Percentiles rank a stretch among this genome's conserved stretches.
These are phyloP conservation scores for Colletotrichum cordylinicola DNA, from an alignment of 2,329 filamentous ascomycete genomes.

Conservation along the genomic window DNA sequence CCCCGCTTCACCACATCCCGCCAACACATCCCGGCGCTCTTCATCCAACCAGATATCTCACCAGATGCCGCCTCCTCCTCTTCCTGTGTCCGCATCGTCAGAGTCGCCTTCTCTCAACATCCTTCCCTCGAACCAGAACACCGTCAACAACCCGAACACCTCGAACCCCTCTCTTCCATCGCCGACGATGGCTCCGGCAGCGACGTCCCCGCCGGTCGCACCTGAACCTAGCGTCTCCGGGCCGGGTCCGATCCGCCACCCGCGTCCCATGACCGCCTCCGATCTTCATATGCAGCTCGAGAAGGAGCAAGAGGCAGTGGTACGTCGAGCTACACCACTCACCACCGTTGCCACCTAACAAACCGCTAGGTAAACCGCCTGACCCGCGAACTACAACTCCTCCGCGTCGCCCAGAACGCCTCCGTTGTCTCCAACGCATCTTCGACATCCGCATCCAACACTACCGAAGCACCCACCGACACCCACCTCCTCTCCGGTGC, in stretches of 20 bases:
- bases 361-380: conserved; percentile 81
- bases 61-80: conserved; percentile 36
- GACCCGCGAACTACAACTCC: conserved; percentile 83
- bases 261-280: conserved; percentile 83
- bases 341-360: neutral
- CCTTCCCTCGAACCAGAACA: conserved; percentile 60
- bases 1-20: conserved; percentile 53
- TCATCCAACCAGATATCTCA: conserved; percentile 45
- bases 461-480: conserved; percentile 50
- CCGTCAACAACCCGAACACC: conserved; percentile 45
- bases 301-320: conserved; percentile 94
- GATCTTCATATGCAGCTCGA: conserved; percentile 91
- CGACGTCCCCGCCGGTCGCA: conserved; percentile 19
- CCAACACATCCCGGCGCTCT: conserved; percentile 47
- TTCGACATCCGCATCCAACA: conserved; percentile 61
- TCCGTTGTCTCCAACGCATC: conserved; percentile 72
- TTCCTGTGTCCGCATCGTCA: conserved; percentile 30
- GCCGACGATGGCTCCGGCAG: conserved; percentile 31
- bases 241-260: conserved; percentile 81
- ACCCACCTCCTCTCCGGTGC: conserved; percentile 61
- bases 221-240: conserved; percentile 50
- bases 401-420: conserved; percentile 75
- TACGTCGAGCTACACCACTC: conserved; percentile 47
- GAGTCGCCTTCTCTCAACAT: conserved; percentile 54
- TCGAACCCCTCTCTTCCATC: conserved; percentile 37